These are phyloP conservation scores for Aspergillus sp. DNA, from an alignment of 2,329 filamentous ascomycete species.

Conservation along the genomic window DNA sequence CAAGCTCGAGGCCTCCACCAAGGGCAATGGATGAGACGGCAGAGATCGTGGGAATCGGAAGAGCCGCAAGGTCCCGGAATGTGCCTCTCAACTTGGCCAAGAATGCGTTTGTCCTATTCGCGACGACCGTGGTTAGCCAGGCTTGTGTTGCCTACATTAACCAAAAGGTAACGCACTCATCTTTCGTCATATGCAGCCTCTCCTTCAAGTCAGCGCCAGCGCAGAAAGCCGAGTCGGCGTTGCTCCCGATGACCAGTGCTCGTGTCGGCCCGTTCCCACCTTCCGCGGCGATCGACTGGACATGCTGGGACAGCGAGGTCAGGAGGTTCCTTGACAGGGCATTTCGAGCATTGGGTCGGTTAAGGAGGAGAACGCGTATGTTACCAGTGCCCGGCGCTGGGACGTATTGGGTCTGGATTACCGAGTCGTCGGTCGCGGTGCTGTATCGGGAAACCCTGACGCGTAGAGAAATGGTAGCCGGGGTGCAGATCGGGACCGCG, in stretches of 20 bases:
- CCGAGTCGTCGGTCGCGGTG: conserved; percentile 38
- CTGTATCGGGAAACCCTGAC: conserved; percentile 41
- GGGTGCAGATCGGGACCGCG: conserved; percentile 26
- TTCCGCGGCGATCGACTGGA: conserved; percentile 71
- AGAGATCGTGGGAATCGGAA: conserved; percentile 88
- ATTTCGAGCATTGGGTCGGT: conserved; percentile 83
- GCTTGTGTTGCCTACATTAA: not conserved
- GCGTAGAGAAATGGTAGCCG: conserved; percentile 28
- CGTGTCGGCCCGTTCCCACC: conserved; percentile 66
- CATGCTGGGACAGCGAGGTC: conserved; percentile 69
- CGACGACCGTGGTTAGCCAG: not conserved
- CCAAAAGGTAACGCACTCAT: conserved; percentile 66
- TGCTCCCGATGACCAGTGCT: conserved; percentile 81
- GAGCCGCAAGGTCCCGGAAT: conserved; percentile 70
- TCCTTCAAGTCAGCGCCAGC: conserved; percentile 95
- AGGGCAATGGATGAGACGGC: conserved; percentile 85
- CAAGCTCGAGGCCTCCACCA: conserved; percentile 91
- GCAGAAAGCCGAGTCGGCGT: conserved; percentile 86
- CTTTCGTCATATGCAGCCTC: conserved; percentile 71
- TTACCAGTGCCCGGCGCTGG: conserved; percentile 79
- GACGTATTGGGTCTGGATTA: conserved; percentile 72
- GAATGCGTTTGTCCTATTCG: conserved; percentile 74
- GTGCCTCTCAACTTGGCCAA: conserved; percentile 76
- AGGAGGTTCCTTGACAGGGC: conserved; percentile 84
- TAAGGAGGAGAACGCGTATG: conserved; percentile 86